These are phyloP conservation scores for Pestalotiopsis sp. DNA, from an alignment of 2,329 filamentous ascomycete species.

Conservation along the genomic window DNA sequence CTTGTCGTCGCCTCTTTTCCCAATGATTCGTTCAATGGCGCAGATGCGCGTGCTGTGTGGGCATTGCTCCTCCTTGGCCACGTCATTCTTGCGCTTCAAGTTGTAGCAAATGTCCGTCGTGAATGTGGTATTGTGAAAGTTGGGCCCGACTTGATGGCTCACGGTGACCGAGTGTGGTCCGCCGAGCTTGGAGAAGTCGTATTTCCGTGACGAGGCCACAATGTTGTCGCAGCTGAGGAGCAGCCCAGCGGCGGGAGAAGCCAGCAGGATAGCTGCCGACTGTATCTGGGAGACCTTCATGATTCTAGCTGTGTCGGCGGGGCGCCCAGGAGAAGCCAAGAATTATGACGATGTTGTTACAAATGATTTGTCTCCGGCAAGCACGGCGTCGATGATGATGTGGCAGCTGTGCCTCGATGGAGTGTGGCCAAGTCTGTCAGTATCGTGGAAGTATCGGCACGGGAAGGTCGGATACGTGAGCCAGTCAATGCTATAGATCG, in stretches of 20 bases:
- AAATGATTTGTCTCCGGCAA: background rate
- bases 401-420: background rate
- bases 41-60: slow-evolving; percentile 78
- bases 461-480: background rate
- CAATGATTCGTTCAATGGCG: slow-evolving; percentile 66
- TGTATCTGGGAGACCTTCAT: slow-evolving; percentile 44
- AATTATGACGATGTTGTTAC: background rate
- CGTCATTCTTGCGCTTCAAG: slow-evolving; percentile 63
- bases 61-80: slow-evolving; percentile 62
- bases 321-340: background rate
- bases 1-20: slow-evolving; percentile 43
- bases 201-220: slow-evolving; percentile 58
- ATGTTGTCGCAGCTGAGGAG: slow-evolving; percentile 67
- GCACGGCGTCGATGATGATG: background rate
- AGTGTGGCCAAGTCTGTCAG: background rate
- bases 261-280: slow-evolving; percentile 35
- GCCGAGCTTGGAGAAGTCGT: slow-evolving; percentile 64
- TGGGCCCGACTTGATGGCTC: slow-evolving; percentile 52
- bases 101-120: slow-evolving; percentile 76
- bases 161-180: slow-evolving; percentile 73
- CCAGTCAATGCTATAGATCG: background rate
- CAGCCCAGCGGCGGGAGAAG: slow-evolving; percentile 38
- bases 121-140: slow-evolving; percentile 74
- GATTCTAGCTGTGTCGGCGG: background rate
- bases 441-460: background rate